Conservation (phyloP, 2,329 filamentous ascomycete species). For the Scorias spongiosa region DNA sequence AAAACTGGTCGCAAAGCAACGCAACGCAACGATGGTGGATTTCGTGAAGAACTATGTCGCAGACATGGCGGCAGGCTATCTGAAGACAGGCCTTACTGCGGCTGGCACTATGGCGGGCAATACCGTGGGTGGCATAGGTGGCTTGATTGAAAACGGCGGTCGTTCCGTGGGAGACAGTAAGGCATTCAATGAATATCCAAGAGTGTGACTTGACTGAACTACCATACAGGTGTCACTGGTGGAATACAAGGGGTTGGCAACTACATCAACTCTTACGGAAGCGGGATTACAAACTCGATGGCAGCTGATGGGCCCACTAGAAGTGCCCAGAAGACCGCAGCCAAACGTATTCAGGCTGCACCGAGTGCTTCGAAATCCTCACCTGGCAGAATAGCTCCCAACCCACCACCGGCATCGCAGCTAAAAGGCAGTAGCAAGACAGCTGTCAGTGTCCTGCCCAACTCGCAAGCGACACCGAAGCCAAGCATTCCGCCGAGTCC, state of each 20-base stretch:
- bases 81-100: constrained; percentile 20
- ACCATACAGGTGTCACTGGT: constrained; percentile 17
- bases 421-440: not conserved
- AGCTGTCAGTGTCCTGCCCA: not conserved
- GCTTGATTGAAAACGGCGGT: constrained; percentile 19
- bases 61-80: constrained; percentile 17
- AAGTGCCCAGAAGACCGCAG: constrained; percentile 12
- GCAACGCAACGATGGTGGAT: constrained; percentile 7
- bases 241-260: constrained; percentile 19
- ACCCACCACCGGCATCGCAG: not conserved
- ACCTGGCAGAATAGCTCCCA: constrained; percentile 1
- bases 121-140: constrained; percentile 21
- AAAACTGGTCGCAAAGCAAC: too few species aligned
- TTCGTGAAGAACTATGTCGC: constrained; percentile 18
- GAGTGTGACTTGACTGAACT: not conserved
- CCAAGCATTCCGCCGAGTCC: not conserved
- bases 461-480: not conserved
- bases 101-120: constrained; percentile 23
- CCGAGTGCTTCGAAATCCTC: not conserved
- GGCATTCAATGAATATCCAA: not conserved
- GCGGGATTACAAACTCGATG: constrained; percentile 15
- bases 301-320: constrained; percentile 14
- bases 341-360: constrained; percentile 6
- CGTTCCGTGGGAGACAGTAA: constrained; percentile 19
- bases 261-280: constrained; percentile 21